A percentile compares a stretch with the other conserved stretches of the same genome.
phyloP scores from a whole-genome alignment of 306 rosid genomes.

The Quercus parvula region DNA sequence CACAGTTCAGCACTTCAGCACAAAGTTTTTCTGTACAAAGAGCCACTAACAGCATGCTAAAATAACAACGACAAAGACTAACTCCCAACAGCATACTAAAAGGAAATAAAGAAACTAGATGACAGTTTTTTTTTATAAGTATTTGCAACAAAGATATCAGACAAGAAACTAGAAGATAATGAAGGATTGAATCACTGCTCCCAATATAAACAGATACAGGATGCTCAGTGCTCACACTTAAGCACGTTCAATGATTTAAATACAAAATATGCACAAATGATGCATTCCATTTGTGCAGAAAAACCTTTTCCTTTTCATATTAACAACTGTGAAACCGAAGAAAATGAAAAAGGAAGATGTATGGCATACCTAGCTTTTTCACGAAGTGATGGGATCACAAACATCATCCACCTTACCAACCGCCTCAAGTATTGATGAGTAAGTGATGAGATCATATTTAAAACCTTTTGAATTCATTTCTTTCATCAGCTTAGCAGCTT shows the following conservation, averaged over 20 bases:
- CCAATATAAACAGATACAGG: background rate
- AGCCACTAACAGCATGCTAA: background rate
- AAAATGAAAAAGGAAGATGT: background rate
- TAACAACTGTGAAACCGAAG: background rate
- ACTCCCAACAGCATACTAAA: background rate
- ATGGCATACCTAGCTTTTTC: constrained; percentile 14
- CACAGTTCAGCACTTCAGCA: no score
- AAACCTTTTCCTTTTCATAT: background rate
- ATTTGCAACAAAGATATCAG: no score
- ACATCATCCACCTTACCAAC: constrained; percentile 86
- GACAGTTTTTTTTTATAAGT: no score
- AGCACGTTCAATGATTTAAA: background rate
- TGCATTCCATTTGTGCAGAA: background rate
- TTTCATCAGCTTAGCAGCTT: constrained; percentile 85
- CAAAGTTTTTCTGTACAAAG: background rate
- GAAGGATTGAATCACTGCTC: background rate
- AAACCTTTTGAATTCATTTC: constrained; percentile 80
- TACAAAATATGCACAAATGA: background rate
- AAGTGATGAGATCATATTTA: constrained; percentile 69
- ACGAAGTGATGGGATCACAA: background rate
- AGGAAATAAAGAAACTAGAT: no score
- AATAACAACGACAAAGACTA: background rate
- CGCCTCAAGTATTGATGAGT: constrained; percentile 94
- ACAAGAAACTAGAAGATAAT: background rate
- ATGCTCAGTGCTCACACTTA: background rate